Base-by-base conservation (phyloP, 202 grass and related monocot species). In the Zoysia matrella region DNA sequence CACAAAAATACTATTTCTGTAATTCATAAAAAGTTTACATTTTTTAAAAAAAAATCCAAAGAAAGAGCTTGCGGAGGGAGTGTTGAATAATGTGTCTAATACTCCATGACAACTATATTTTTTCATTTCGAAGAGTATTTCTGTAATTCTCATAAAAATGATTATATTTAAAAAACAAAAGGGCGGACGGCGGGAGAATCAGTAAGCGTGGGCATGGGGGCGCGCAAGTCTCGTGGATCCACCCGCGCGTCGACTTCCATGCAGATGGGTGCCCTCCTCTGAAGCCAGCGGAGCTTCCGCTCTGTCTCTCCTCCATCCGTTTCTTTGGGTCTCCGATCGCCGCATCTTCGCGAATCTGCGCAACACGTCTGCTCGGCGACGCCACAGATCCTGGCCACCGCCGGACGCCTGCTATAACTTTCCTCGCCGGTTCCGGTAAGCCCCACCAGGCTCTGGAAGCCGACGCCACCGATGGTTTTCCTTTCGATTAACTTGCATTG, bases 181-280 rank as follows among this genome's bases (percentile, higher is more conserved):
- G 13, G 15, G 47, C 54, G 52, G 8, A 14, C 40, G 53, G 53
- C 22, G 22, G 22, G 22, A 47, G 16, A 76, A 70, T 70, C 2
- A 53, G 52, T 80, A 69, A 80, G 16, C 43, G n/a, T 0, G 40
- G 22, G 22, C 16, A 6, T 22, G 22, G 22, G 22, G 22, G 22
- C 22, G n/a, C 65, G 66, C 22, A 22, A 30, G 18, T 50, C 43
- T 47, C 78, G 53, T 61, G 78, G 54, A 80, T 80, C 78, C 78
- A 41, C 14, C 40, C 41, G 2, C 16, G n/a, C 65, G 56, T 79
- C 1, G 7, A 4, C 43, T 4, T 11, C 77, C 53, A 13, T 42
- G 62, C 71, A 73, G 13, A 40, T 4, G 30, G 8, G 3, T 9
- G 60, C 22, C 60, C 60, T 63, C 10, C 18, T 36, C 60, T 40